phyloP scores from a whole-genome alignment of 169 alveolate species.

The Theileria parva region DNA sequence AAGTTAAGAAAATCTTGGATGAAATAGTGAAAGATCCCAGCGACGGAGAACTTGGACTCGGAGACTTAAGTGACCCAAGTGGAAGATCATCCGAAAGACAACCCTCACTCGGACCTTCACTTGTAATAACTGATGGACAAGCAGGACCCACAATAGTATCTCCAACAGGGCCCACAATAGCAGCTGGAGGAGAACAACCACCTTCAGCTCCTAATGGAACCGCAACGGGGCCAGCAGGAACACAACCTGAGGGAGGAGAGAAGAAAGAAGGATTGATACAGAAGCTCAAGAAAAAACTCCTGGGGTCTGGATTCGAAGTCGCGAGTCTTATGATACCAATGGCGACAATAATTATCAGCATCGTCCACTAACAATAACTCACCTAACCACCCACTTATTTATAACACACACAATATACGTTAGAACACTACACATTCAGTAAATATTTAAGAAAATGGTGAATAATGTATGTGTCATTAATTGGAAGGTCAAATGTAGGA shows the following conservation, averaged over 20 bases:
- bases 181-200: neutral
- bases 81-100: neutral
- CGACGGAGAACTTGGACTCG: neutral
- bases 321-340: neutral
- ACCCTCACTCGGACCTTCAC: neutral
- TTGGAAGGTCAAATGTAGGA: constrained; percentile 81
- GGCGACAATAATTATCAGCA: neutral
- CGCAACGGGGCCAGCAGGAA: neutral
- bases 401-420: neutral
- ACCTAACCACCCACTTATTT: constrained; percentile 2
- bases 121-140: neutral
- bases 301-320: neutral
- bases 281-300: neutral
- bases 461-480: constrained; percentile 61
- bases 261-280: neutral
- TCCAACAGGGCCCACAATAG: neutral
- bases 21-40: neutral
- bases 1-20: neutral
- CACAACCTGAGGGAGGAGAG: neutral
- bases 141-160: neutral
- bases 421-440: neutral
- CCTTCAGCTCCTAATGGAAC: neutral
- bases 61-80: neutral
- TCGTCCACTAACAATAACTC: neutral
- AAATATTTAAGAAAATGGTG: neutral